Base-by-base conservation (phyloP, 768 basidiomycete species). In the Leccinum boreale region DNA sequence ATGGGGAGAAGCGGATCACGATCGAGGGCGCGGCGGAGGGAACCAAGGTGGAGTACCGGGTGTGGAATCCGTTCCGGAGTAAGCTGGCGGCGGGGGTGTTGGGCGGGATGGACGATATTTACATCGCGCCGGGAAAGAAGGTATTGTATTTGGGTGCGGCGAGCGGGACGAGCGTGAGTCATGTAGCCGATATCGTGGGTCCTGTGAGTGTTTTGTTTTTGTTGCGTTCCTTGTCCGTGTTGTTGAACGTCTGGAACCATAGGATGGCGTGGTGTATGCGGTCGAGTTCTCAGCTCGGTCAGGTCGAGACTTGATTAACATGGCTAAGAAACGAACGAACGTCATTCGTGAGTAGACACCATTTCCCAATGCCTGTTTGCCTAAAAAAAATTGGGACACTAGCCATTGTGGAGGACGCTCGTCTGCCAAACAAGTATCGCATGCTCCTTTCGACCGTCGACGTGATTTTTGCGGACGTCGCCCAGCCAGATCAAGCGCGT, bases 311-410 rank as follows among this genome's bases (percentile, higher is more conserved):
- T 77, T 98, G 60, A 97, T 99, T 65, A 91, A 90, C 77, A 99
- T 98, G 97, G 96, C 97, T 33, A 98, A 98, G 78, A 98, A 97
- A 78, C 84, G 97, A 58, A 98, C 97, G 63, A 99, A 98, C 74
- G 94, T 98, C 63, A 96, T 98, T 68, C 97, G 94, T 96, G 76
- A 58, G 90, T 81, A 3, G 31, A 35, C 50, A 9, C 26, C 5
- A 21, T 14, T 9, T 24, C 54, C 53, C 35, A 7, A 52, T 11
- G 44, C 53, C 58, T 51, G 17, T 52, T 6, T 36, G 29, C 49
- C 56, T 2, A 19, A 19, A 52, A 55, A 50, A 50, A 35, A 45
- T 55, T 55, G 19, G 24, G 51, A 52, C 21, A 63, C 5, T 53
- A 94, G 91, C 96, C 42, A 99, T 99, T 70, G 83, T 99, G 50